Conservation (phyloP, 2,329 filamentous ascomycete genomes). For the Stemphylium vesicarium region DNA sequence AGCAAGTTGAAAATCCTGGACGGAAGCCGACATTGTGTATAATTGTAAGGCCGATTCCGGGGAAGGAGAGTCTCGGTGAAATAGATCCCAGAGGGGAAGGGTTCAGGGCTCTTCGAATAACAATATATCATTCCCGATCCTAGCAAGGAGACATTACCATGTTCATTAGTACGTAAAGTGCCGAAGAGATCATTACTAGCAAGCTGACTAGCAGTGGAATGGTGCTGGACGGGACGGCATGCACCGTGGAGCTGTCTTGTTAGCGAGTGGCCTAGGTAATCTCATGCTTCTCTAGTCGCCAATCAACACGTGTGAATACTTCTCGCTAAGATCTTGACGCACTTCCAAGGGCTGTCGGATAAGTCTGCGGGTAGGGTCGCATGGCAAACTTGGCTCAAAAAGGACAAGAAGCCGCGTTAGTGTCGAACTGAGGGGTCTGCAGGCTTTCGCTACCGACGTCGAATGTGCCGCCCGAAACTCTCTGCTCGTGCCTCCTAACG, state of each 20-base stretch:
- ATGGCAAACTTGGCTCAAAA: conserved; percentile 2
- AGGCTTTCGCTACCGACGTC: neutral
- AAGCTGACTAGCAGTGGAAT: conserved; percentile 1
- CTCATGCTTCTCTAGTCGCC: neutral
- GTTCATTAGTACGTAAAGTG: conserved; percentile 1
- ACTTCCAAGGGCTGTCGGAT: neutral
- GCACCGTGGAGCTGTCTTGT: conserved; percentile 1
- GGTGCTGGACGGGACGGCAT: conserved; percentile 2
- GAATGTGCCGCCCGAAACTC: neutral
- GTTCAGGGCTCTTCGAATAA: neutral
- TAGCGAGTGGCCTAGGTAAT: neutral
- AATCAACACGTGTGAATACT: neutral
- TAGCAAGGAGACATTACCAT: conserved; percentile 8
- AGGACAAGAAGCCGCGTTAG: neutral
- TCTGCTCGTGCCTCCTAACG: neutral
- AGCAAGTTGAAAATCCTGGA: conserved; percentile 39
- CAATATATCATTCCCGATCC: conserved; percentile 4
- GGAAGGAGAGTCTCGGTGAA: conserved; percentile 3
- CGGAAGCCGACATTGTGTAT: conserved; percentile 26
- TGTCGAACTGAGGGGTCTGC: neutral
- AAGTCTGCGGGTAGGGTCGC: conserved; percentile 2
- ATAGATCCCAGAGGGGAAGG: neutral
- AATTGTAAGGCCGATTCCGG: neutral
- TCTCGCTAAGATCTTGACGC: neutral
- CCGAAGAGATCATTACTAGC: conserved; percentile 2